Base-by-base conservation (phyloP, 148 eudicot genomes). In the Simmondsia chinensis region DNA sequence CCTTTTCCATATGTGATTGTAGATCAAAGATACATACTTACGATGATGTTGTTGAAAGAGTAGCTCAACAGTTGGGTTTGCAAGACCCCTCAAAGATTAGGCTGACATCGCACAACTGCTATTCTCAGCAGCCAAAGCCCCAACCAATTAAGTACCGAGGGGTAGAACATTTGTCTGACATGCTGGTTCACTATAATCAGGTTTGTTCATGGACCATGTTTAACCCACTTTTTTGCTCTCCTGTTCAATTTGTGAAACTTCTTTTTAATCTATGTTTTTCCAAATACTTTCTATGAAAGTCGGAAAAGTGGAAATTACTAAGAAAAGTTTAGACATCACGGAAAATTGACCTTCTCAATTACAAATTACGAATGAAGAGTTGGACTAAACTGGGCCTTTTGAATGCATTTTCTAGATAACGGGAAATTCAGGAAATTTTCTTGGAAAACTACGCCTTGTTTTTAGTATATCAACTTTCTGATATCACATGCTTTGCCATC, bases 101-200 rank as follows among this genome's bases (percentile, higher is more conserved):
- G 73, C 75, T 91, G 32, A 91, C 97, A 16, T 71, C 94, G 60
- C 95, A 91, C 41, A 85, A 85, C 55, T 76, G 88, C 59, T 82
- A 85, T 58, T 81, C 86, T 52, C 97, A 85, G 68, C 95, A 85
- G 74, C 95, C 97, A 16, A 91, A 74, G 48, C 88, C 97, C 29
- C 77, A 69, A 20, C 65, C 74, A 31, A 72, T 91, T 42, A 82
- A 77, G 57, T 91, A 81, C 41, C 70, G 83, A 55, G 79, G 72
- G 13, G 72, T 58, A 4, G 88, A 82, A 14, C 84, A 56, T 40
- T 62, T 91, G 56, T 18, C 73, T 37, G 94, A 82, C 64, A 91
- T 91, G 97, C 75, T 91, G 43, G 60, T 76, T 48, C 95, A 79
- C 56, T 73, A 79, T 60, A 74, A 85, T 57, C 97, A 76, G 95